Conservation (phyloP, 2,329 filamentous ascomycete species). For the Coniochaeta hoffmannii region DNA sequence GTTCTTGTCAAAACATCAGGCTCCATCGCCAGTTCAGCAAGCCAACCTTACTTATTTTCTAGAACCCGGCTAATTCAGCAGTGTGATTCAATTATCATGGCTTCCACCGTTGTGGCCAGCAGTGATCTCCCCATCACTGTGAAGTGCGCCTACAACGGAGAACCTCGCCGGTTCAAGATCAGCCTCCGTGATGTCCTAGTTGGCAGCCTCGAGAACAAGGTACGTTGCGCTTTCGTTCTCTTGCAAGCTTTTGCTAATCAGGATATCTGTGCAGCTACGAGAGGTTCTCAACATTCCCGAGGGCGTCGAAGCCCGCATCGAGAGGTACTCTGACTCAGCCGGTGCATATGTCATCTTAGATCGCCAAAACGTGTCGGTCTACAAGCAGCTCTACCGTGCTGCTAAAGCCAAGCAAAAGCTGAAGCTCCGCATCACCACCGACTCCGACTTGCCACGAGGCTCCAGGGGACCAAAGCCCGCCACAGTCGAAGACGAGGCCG, state of each 20-base stretch:
- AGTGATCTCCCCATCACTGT: slow-evolving; percentile 73
- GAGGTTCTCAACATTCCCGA: slow-evolving; percentile 56
- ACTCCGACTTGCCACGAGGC: slow-evolving; percentile 22
- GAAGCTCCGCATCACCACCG: slow-evolving; percentile 65
- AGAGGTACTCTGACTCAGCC: slow-evolving; percentile 93
- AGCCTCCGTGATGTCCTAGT: slow-evolving; percentile 77
- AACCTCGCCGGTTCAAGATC: slow-evolving; percentile 78
- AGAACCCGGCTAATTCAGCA: background rate
- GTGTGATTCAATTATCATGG: slow-evolving; percentile 23
- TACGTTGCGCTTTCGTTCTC: slow-evolving; percentile 45
- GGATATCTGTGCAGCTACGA: slow-evolving; percentile 51
- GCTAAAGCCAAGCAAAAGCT: slow-evolving; percentile 98
- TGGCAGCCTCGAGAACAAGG: slow-evolving; percentile 70
- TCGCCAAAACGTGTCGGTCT: slow-evolving; percentile 68
- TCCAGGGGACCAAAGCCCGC: slow-evolving; percentile 26
- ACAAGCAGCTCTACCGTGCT: slow-evolving; percentile 94
- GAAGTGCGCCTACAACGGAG: slow-evolving; percentile 74
- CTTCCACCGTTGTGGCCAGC: slow-evolving; percentile 22
- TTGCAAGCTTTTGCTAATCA: background rate
- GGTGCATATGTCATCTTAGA: slow-evolving; percentile 74
- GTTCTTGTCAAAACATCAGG: background rate
- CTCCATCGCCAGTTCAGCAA: background rate
- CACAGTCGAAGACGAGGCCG: slow-evolving; percentile 8
- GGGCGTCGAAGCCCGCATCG: slow-evolving; percentile 60
- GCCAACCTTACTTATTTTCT: background rate